Conservation (phyloP, 768 basidiomycete species). For the Tricholoma saponaceum region DNA sequence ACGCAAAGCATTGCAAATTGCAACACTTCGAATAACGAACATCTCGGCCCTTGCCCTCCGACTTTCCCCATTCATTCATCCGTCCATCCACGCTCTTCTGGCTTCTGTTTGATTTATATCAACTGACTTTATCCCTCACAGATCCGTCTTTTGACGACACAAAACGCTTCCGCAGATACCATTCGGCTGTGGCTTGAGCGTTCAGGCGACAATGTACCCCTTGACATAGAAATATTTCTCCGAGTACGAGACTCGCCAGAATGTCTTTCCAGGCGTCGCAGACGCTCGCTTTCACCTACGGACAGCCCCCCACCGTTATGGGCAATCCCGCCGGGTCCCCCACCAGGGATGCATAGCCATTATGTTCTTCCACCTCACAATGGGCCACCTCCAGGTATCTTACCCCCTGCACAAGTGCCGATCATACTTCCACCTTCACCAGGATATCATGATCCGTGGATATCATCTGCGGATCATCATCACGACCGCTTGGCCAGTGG, state of each 20-base stretch:
- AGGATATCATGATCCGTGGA: conserved; percentile 35
- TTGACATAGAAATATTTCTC: conserved; percentile 79
- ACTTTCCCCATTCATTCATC: neutral
- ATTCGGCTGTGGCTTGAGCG: conserved; percentile 82
- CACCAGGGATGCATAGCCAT: conserved; percentile 24
- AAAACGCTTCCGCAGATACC: conserved; percentile 68
- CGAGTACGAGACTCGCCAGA: conserved; percentile 36
- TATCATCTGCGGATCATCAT: conserved; percentile 23
- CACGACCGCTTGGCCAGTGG: conserved; percentile 20
- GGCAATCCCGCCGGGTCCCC: conserved; percentile 27
- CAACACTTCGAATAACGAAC: neutral
- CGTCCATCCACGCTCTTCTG: neutral
- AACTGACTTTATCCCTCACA: conserved; percentile 22
- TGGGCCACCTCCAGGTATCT: conserved; percentile 19
- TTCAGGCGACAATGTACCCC: conserved; percentile 62
- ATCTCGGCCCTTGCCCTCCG: conserved; percentile 2
- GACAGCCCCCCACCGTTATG: conserved; percentile 27
- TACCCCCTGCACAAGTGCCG: conserved; percentile 36
- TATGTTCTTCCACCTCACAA: conserved; percentile 34
- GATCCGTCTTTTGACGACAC: conserved; percentile 74
- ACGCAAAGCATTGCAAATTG: neutral
- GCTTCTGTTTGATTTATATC: conserved; percentile 1
- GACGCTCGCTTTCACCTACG: conserved; percentile 27
- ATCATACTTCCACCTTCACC: conserved; percentile 47
- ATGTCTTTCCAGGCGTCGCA: conserved; percentile 20